Conservation (phyloP, 257 asterid species). For the Leonotis leonurus region DNA sequence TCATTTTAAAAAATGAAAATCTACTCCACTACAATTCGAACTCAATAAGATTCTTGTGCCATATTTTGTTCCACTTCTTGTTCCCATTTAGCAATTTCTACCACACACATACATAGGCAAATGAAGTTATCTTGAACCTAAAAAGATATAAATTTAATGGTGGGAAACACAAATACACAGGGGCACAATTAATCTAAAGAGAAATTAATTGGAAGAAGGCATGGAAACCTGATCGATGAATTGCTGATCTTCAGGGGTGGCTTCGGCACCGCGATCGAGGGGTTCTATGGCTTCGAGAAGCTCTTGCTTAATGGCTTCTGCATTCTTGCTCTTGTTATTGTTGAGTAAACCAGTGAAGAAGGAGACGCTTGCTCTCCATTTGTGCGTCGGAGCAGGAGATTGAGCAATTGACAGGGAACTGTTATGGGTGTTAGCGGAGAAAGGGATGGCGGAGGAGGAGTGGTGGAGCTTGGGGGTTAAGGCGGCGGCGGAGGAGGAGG, state of each 20-base stretch:
- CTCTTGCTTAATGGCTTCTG: conserved; percentile 55
- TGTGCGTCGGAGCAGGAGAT: conserved; percentile 15
- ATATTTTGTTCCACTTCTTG: no score
- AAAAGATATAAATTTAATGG: no score
- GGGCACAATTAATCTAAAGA: neutral
- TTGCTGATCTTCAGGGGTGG: conserved; percentile 74
- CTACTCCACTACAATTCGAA: neutral
- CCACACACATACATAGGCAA: no score
- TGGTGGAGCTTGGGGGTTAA: no score
- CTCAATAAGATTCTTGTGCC: neutral
- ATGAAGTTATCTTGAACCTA: no score
- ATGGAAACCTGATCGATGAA: conserved; percentile 44
- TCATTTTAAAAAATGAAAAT: neutral
- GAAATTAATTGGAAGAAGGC: neutral
- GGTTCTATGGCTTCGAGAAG: conserved; percentile 78
- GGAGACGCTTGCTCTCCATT: conserved; percentile 64
- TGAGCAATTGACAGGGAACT: conserved; percentile 1
- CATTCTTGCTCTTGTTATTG: conserved; percentile 38
- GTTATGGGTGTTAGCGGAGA: conserved; percentile 9
- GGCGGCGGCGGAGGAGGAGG: conserved; percentile 8
- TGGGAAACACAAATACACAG: no score
- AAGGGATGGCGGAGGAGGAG: conserved; percentile 5
- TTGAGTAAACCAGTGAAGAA: conserved; percentile 56
- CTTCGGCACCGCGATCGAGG: conserved; percentile 91
- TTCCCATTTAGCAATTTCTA: no score